These are phyloP conservation scores for Micractinium conductrix DNA, from an alignment of 139 green algal genomes.

Conservation along the genomic window DNA sequence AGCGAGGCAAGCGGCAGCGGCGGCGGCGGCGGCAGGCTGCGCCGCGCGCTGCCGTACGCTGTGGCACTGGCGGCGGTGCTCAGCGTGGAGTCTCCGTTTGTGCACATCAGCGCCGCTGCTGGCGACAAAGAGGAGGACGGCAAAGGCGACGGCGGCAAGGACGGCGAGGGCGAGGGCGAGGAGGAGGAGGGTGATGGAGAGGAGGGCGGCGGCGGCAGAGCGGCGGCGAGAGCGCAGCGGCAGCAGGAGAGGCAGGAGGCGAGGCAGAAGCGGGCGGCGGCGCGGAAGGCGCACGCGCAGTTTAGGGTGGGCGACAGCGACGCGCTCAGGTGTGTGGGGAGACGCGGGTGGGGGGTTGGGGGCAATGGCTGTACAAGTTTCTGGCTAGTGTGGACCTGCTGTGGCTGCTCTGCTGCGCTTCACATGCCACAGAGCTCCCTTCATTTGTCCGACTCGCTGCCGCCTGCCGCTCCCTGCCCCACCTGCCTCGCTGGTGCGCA, in stretches of 20 bases:
- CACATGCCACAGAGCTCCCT: too few relatives aligned
- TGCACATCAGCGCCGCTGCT: slow-evolving; percentile 55
- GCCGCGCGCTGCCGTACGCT: slow-evolving; percentile 69
- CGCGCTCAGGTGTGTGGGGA: slow-evolving; percentile 61
- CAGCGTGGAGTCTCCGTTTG: slow-evolving; percentile 86
- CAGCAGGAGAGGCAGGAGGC: slow-evolving; percentile 31
- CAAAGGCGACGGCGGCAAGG: neutral
- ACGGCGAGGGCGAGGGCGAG: slow-evolving; percentile 33
- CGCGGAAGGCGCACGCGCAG: slow-evolving; percentile 62
- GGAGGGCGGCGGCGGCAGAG: slow-evolving; percentile 30
- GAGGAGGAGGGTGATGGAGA: slow-evolving; percentile 25
- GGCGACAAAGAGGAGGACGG: slow-evolving; percentile 31
- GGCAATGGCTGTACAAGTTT: too few relatives aligned
- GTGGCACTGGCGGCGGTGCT: slow-evolving; percentile 86
- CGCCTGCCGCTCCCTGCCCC: neutral
- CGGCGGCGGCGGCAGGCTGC: neutral
- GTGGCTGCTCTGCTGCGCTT: too few relatives aligned
- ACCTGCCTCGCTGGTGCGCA: neutral
- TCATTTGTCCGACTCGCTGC: too few relatives aligned
- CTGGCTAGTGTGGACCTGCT: too few relatives aligned
- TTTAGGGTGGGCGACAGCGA: slow-evolving; percentile 78
- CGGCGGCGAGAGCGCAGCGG: slow-evolving; percentile 15
- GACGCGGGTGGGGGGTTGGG: too few relatives aligned
- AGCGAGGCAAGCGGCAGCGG: neutral
- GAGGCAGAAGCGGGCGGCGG: slow-evolving; percentile 30